Conservation (phyloP, 108 stramenopile genomes). For the Seminavis robusta region DNA sequence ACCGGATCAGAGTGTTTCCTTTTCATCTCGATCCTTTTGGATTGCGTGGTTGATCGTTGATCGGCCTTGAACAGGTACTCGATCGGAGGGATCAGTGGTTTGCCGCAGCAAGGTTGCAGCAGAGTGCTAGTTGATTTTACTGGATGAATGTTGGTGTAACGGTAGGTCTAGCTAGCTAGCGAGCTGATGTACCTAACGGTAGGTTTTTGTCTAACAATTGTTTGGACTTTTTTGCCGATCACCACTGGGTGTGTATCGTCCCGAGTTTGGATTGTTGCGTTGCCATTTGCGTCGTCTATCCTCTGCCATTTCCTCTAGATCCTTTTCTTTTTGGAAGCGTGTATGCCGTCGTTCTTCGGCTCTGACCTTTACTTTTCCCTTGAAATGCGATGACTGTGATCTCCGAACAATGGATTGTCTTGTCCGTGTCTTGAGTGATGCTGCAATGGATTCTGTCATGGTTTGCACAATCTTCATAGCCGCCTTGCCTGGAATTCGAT, state of each 20-base stretch:
- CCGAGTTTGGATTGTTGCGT: slow-evolving; percentile 71
- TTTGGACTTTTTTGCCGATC: slow-evolving; percentile 49
- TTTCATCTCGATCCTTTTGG: no score
- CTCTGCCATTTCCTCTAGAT: slow-evolving; percentile 76
- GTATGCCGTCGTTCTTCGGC: slow-evolving; percentile 55
- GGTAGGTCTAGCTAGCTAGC: no score
- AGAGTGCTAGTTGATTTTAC: no score
- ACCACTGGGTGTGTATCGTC: slow-evolving; percentile 71
- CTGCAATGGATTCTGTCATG: slow-evolving; percentile 44
- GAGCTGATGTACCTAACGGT: no score
- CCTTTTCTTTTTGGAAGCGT: slow-evolving; percentile 55
- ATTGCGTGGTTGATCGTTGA: no score
- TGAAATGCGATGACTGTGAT: slow-evolving; percentile 48
- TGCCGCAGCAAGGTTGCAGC: no score
- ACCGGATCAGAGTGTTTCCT: no score
- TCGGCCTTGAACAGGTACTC: no score
- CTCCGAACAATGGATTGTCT: slow-evolving; percentile 51
- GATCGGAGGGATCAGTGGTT: no score
- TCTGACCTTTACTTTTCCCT: slow-evolving; percentile 32
- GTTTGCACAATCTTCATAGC: slow-evolving; percentile 15
- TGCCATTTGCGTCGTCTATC: slow-evolving; percentile 80
- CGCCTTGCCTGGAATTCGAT: neutral
- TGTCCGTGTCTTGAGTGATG: slow-evolving; percentile 37
- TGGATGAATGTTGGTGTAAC: no score
- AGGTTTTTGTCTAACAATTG: no score